Percentiles rank a stretch among this genome's conserved stretches.
Evolutionary conservation across 106 monocot species (phyloP).

Genomic region (Dioscorea zingiberensis): DNA sequence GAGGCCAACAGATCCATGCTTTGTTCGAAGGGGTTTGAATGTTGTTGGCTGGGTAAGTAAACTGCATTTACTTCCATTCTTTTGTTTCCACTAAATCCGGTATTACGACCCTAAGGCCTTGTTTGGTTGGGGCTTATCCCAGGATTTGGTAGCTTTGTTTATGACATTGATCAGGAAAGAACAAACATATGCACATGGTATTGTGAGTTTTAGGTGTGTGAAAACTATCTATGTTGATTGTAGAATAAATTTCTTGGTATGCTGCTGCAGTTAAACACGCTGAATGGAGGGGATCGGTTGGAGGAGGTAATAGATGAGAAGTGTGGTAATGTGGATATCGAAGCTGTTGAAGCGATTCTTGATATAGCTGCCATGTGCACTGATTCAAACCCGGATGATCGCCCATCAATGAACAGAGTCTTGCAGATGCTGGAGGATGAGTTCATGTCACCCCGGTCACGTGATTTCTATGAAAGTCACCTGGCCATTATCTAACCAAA

Average conservation of each 20-base stretch:
- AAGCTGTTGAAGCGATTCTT: conserved; percentile 69
- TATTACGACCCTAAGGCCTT: too few relatives aligned
- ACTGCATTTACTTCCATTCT: too few relatives aligned
- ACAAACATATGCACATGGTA: too few relatives aligned
- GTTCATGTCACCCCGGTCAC: conserved; percentile 60
- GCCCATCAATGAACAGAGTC: conserved; percentile 72
- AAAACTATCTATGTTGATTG: too few relatives aligned
- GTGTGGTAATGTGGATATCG: conserved; percentile 60
- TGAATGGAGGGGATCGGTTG: conserved; percentile 45
- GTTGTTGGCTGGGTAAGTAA: conserved; percentile 86
- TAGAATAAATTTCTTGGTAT: too few relatives aligned
- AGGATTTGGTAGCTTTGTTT: too few relatives aligned
- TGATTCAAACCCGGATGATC: conserved; percentile 53
- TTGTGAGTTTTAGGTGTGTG: too few relatives aligned
- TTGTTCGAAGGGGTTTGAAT: conserved; percentile 77
- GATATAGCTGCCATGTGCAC: conserved; percentile 91
- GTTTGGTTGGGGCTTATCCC: too few relatives aligned
- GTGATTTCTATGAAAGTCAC: conserved; percentile 60
- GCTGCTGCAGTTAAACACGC: conserved; percentile 61
- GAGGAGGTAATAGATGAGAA: conserved; percentile 74
- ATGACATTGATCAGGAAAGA: not conserved
- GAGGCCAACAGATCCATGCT: conserved; percentile 77
- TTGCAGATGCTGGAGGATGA: conserved; percentile 90
- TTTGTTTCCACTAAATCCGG: too few relatives aligned
- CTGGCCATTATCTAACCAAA: conserved; percentile 29